Conservation (phyloP, 1,139 yeast genomes). For the Blastobotrys malaysiensis region DNA sequence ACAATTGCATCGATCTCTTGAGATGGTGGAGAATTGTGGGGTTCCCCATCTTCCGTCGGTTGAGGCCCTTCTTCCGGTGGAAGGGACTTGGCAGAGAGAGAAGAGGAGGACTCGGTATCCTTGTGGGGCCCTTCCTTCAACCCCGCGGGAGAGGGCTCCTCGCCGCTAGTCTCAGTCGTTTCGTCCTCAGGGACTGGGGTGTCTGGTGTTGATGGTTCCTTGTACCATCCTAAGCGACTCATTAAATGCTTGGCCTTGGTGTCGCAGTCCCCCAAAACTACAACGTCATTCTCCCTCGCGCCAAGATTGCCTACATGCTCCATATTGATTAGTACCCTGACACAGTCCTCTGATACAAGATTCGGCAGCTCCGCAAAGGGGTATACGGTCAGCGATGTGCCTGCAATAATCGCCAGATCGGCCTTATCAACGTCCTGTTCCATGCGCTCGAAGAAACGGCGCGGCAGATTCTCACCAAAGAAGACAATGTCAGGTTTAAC, state of each 20-base stretch:
- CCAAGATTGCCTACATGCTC: constrained; percentile 68
- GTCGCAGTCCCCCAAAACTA: constrained; percentile 62
- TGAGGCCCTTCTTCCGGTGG: not conserved
- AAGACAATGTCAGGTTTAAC: constrained; percentile 93
- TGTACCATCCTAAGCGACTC: constrained; percentile 55
- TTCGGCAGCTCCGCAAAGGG: constrained; percentile 85
- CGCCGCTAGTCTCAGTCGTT: not conserved
- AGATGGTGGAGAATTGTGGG: not conserved
- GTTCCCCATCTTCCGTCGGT: not conserved
- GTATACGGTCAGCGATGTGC: constrained; percentile 81
- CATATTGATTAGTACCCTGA: constrained; percentile 64
- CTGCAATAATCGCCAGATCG: constrained; percentile 83
- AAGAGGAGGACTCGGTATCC: not conserved
- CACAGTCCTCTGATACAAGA: constrained; percentile 46
- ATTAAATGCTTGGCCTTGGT: constrained; percentile 50
- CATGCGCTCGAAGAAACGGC: constrained; percentile 49
- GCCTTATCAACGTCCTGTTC: constrained; percentile 53
- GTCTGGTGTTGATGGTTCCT: not conserved
- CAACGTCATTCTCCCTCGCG: constrained; percentile 52
- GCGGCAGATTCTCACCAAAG: constrained; percentile 83
- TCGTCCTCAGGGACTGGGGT: too few relatives aligned
- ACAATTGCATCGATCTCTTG: not conserved
- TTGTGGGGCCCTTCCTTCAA: not conserved
- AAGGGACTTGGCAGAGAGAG: not conserved
- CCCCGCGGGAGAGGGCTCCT: not conserved